These are phyloP conservation scores for Zymoseptoria passerinii DNA, from an alignment of 2,329 filamentous ascomycete species.

Conservation along the genomic window DNA sequence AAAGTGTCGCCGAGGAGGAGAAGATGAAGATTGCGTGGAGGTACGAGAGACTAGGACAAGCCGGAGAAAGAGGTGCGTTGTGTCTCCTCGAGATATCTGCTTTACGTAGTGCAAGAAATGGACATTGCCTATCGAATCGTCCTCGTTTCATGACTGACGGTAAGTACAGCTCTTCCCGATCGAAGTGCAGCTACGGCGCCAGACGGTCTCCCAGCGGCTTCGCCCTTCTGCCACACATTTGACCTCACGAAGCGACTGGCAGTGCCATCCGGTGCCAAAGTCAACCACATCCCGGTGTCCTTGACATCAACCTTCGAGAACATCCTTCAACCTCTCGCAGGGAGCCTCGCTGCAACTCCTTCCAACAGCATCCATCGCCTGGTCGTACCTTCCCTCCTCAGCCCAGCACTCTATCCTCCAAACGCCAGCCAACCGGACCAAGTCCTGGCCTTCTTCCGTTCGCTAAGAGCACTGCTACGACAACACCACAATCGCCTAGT, in stretches of 20 bases:
- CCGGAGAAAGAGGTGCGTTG: slow-evolving; percentile 56
- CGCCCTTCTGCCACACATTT: slow-evolving; percentile 44
- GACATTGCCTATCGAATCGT: neutral
- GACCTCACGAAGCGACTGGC: slow-evolving; percentile 45
- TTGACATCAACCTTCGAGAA: slow-evolving; percentile 55
- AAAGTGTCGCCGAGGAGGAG: slow-evolving; percentile 42
- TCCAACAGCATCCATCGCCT: slow-evolving; percentile 65
- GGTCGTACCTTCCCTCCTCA: slow-evolving; percentile 75
- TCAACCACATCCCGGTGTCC: slow-evolving; percentile 50
- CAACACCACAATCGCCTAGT: slow-evolving; percentile 58
- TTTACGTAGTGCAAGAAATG: slow-evolving; percentile 1
- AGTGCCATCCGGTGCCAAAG: slow-evolving; percentile 32
- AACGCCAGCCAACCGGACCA: slow-evolving; percentile 60
- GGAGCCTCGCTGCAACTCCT: slow-evolving; percentile 49
- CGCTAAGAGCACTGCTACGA: slow-evolving; percentile 65
- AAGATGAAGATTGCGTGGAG: slow-evolving; percentile 99
- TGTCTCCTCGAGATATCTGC: slow-evolving; percentile 6
- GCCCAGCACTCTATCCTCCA: slow-evolving; percentile 73
- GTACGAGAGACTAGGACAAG: slow-evolving; percentile 76
- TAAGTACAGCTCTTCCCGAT: slow-evolving; percentile 25
- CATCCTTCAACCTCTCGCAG: slow-evolving; percentile 54
- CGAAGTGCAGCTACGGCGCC: slow-evolving; percentile 11
- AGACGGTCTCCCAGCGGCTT: slow-evolving; percentile 3
- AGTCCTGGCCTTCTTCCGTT: slow-evolving; percentile 73
- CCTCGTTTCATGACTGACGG: slow-evolving; percentile 12